These are phyloP conservation scores for Exophiala spinifera DNA, from an alignment of 2,329 filamentous ascomycete genomes.

Conservation along the genomic window DNA sequence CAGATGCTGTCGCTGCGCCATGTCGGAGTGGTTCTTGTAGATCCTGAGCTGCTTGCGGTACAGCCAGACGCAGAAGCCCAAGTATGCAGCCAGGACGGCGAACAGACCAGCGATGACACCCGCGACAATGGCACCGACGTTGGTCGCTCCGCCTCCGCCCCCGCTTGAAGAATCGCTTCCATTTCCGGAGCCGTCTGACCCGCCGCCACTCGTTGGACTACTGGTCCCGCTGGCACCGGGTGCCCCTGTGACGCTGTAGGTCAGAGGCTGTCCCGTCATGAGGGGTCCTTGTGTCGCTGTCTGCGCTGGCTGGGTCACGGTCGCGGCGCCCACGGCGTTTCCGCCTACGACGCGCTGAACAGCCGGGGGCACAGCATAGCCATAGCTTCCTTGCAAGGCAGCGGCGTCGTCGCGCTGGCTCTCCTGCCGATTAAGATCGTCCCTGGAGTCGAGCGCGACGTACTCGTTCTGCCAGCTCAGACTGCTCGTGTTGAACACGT, in stretches of 20 bases:
- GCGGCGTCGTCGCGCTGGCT: slow-evolving; percentile 53
- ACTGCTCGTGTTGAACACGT: slow-evolving; percentile 72
- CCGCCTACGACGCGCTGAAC: slow-evolving; percentile 69
- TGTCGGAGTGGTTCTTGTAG: slow-evolving; percentile 67
- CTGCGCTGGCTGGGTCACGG: slow-evolving; percentile 60
- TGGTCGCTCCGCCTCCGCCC: slow-evolving; percentile 37
- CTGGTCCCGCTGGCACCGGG: slow-evolving; percentile 34
- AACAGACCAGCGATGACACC: slow-evolving; percentile 65
- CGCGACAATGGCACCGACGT: slow-evolving; percentile 55
- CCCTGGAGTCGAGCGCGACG: slow-evolving; percentile 56
- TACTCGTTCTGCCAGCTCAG: slow-evolving; percentile 69
- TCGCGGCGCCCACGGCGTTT: slow-evolving; percentile 64
- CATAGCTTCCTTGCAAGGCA: slow-evolving; percentile 58
- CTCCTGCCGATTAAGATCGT: slow-evolving; percentile 48
- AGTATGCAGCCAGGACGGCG: slow-evolving; percentile 64
- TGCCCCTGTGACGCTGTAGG: slow-evolving; percentile 60
- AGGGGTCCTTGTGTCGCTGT: slow-evolving; percentile 66
- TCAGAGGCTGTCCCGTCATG: slow-evolving; percentile 65
- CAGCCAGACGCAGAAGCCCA: slow-evolving; percentile 74
- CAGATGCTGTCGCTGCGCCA: slow-evolving; percentile 58
- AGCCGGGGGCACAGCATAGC: slow-evolving; percentile 66
- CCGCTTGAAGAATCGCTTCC: slow-evolving; percentile 50
- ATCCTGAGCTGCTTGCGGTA: slow-evolving; percentile 68
- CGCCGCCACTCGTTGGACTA: slow-evolving; percentile 37
- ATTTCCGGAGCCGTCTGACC: slow-evolving; percentile 45